These are phyloP conservation scores for Boletus tylopilopsis DNA, from an alignment of 768 basidiomycete genomes.

Conservation along the genomic window DNA sequence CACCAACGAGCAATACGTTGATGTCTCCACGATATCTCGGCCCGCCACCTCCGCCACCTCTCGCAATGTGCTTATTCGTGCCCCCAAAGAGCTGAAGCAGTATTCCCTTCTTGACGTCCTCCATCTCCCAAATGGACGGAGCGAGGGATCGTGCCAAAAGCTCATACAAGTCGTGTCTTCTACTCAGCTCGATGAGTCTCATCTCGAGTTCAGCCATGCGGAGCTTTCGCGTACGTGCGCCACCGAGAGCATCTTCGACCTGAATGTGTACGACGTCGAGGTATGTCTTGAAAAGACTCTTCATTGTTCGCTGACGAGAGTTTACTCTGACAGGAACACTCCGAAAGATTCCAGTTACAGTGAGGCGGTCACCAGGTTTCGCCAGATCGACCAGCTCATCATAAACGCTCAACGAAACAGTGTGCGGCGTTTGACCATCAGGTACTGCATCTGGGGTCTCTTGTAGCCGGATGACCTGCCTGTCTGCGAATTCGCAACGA, in stretches of 20 bases:
- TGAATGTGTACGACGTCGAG: slow-evolving; percentile 92
- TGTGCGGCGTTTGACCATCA: slow-evolving; percentile 97
- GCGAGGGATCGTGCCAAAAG: slow-evolving; percentile 81
- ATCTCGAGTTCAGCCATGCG: slow-evolving; percentile 72
- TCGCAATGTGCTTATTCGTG: slow-evolving; percentile 91
- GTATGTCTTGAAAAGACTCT: slow-evolving; percentile 97
- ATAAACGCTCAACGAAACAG: slow-evolving; percentile 95
- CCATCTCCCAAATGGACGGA: slow-evolving; percentile 97
- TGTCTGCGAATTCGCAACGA: slow-evolving; percentile 92
- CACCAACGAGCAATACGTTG: slow-evolving; percentile 95
- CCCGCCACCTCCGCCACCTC: slow-evolving; percentile 93
- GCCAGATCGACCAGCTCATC: slow-evolving; percentile 96
- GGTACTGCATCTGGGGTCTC: slow-evolving; percentile 98
- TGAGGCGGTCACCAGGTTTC: slow-evolving; percentile 91
- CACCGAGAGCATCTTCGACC: slow-evolving; percentile 45
- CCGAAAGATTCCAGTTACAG: slow-evolving; percentile 91
- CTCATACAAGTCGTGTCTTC: slow-evolving; percentile 80
- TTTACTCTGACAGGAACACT: slow-evolving; percentile 95
- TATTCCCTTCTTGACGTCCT: slow-evolving; percentile 99
- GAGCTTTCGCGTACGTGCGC: slow-evolving; percentile 33
- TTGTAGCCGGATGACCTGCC: slow-evolving; percentile 92
- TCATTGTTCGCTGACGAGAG: slow-evolving; percentile 85
- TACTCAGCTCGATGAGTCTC: slow-evolving; percentile 68
- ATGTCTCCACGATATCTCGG: slow-evolving; percentile 97
- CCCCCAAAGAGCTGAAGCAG: slow-evolving; percentile 95